These are phyloP conservation scores for Trypanosoma platydactyli DNA, from an alignment of 208 protist species.

Conservation along the genomic window DNA sequence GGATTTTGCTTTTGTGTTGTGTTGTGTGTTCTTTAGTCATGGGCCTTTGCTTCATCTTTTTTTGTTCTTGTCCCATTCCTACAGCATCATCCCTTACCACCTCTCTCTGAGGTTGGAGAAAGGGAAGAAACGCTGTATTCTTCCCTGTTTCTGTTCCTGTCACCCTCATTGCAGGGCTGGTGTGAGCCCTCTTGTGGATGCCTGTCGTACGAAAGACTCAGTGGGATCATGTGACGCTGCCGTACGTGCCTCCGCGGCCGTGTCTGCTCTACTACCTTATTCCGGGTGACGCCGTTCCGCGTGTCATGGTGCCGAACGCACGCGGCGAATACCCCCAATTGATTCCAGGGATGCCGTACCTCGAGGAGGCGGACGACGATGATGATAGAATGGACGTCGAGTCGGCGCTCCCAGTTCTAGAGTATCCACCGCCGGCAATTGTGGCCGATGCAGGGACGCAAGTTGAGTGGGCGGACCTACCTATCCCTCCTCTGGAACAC, in stretches of 20 bases:
- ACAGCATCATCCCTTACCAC: background rate
- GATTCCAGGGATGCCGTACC: slow-evolving; percentile 76
- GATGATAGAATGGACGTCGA: background rate
- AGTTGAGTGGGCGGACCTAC: slow-evolving; percentile 39
- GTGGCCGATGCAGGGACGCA: slow-evolving; percentile 23
- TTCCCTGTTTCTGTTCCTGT: too few species aligned
- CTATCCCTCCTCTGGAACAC: slow-evolving; percentile 23
- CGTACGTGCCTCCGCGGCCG: slow-evolving; percentile 54
- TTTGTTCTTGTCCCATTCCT: too few species aligned
- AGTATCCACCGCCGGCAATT: slow-evolving; percentile 58
- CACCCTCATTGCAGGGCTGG: background rate
- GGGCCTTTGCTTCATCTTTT: too few species aligned
- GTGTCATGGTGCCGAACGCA: slow-evolving; percentile 65
- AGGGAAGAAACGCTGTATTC: too few species aligned
- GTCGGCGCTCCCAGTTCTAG: slow-evolving; percentile 35
- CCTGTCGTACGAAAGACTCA: slow-evolving; percentile 29
- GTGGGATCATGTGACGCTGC: slow-evolving; percentile 73
- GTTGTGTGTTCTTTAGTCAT: slow-evolving; percentile 12
- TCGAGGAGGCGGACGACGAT: slow-evolving; percentile 37
- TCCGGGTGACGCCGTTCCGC: slow-evolving; percentile 60
- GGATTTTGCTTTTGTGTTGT: slow-evolving; percentile 10
- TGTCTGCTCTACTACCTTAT: slow-evolving; percentile 85
- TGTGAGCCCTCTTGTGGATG: too few species aligned
- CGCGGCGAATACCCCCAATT: slow-evolving; percentile 72
- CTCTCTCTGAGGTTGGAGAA: background rate